phyloP scores from a whole-genome alignment of 1,139 yeast species.

The Pichia sp. region DNA sequence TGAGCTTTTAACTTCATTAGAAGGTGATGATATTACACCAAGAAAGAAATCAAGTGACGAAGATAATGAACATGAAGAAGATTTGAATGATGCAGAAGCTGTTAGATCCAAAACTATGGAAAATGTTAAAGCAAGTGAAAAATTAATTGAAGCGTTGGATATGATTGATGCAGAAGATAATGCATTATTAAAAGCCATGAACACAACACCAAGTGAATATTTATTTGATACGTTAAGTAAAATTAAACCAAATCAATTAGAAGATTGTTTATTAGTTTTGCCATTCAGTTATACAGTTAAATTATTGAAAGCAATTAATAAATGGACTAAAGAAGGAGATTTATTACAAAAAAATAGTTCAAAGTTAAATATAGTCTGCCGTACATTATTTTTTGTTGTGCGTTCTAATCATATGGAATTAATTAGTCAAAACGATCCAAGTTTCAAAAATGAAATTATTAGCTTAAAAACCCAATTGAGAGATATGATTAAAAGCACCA shows the following conservation, averaged over 20 bases:
- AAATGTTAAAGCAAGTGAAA: conserved; percentile 92
- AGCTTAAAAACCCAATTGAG: conserved; percentile 54
- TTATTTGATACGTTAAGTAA: conserved; percentile 64
- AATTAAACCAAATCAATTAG: conserved; percentile 79
- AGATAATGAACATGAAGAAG: conserved; percentile 44
- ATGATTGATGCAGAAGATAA: conserved; percentile 69
- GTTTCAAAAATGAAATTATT: conserved; percentile 53
- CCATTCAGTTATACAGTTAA: conserved; percentile 81
- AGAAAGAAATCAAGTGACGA: conserved; percentile 31
- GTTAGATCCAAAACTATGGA: conserved; percentile 85
- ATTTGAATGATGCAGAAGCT: conserved; percentile 51
- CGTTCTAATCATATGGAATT: conserved; percentile 72
- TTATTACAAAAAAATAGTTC: conserved; percentile 37
- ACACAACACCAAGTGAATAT: conserved; percentile 67
- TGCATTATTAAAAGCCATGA: conserved; percentile 64
- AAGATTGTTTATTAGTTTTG: conserved; percentile 83
- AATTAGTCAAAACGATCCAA: conserved; percentile 56
- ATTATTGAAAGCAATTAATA: conserved; percentile 63
- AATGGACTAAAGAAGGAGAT: conserved; percentile 56
- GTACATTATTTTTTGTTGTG: conserved; percentile 67
- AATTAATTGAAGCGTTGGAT: conserved; percentile 86
- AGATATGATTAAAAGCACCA: conserved; percentile 43
- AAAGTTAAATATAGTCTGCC: conserved; percentile 60
- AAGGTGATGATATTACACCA: conserved; percentile 36
- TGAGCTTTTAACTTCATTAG: conserved; percentile 64